Percentiles rank a stretch among this genome's conserved stretches.
These are phyloP conservation scores for Lentinula guzmanii DNA, from an alignment of 768 basidiomycete species.

Conservation along the genomic window DNA sequence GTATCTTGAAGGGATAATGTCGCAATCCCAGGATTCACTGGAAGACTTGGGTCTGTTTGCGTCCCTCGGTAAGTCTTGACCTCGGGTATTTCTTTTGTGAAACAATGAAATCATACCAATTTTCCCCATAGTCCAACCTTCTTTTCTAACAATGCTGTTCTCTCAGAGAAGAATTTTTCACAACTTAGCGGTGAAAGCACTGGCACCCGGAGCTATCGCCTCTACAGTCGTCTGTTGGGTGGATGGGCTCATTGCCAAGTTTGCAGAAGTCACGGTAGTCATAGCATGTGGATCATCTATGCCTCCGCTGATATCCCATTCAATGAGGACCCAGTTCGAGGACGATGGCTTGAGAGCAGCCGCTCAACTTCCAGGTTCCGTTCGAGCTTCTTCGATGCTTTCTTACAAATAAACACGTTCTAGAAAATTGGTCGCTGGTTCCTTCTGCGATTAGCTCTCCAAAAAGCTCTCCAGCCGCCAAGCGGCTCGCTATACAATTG, in stretches of 20 bases:
- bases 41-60: neutral
- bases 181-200: conserved; percentile 28
- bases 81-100: neutral
- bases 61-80: neutral
- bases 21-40: neutral
- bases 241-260: conserved; percentile 50
- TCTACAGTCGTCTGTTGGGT: conserved; percentile 54
- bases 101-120: neutral
- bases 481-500: conserved; percentile 51
- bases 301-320: conserved; percentile 14
- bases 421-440: conserved; percentile 53
- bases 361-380: conserved; percentile 59
- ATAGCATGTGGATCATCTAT: conserved; percentile 21
- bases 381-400: neutral
- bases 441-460: conserved; percentile 39
- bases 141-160: conserved; percentile 39
- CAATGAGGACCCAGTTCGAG: conserved; percentile 33
- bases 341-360: conserved; percentile 53
- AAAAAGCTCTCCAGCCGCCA: conserved; percentile 51
- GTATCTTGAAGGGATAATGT: conserved; percentile 14
- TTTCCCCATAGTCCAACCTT: conserved; percentile 16
- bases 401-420: neutral
- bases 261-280: conserved; percentile 33
- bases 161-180: conserved; percentile 46
- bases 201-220: conserved; percentile 15